Conservation (phyloP, 495 filamentous ascomycete genomes). For the Penicillium roqueforti region DNA sequence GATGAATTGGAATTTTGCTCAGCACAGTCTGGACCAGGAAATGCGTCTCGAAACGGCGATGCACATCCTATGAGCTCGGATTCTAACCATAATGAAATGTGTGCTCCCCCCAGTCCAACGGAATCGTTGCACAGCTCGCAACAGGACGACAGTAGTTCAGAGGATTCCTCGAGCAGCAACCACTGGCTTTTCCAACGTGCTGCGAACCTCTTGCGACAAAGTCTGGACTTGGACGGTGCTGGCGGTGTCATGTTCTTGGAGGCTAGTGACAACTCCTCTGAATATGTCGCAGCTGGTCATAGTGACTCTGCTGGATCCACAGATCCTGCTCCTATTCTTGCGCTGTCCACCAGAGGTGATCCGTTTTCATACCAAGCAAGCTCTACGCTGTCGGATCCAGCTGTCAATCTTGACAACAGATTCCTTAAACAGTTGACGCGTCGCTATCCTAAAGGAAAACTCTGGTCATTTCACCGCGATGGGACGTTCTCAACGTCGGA, state of each 20-base stretch:
- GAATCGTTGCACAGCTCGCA: neutral
- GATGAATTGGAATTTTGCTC: neutral
- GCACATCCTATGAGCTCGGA: neutral
- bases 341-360: conserved; percentile 9
- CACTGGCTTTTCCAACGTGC: conserved; percentile 40
- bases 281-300: conserved; percentile 6
- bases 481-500: conserved; percentile 21
- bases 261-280: conserved; percentile 4
- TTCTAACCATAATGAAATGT: neutral
- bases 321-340: conserved; percentile 13
- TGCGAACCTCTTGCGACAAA: conserved; percentile 44
- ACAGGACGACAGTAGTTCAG: neutral
- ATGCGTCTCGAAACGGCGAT: neutral
- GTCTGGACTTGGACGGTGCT: conserved; percentile 36
- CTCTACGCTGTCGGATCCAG: conserved; percentile 8
- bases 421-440: conserved; percentile 45
- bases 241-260: conserved; percentile 44
- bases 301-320: conserved; percentile 3
- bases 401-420: conserved; percentile 16
- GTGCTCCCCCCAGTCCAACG: neutral
- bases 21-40: neutral
- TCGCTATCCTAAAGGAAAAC: conserved; percentile 51
- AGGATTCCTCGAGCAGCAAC: conserved; percentile 12
- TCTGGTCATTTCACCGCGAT: conserved; percentile 53
- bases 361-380: conserved; percentile 11